Evolutionary conservation across 495 filamentous ascomycete genomes (phyloP), one percentile per base, ranked within the genome.

Genomic region (Penicillium canescens): DNA sequence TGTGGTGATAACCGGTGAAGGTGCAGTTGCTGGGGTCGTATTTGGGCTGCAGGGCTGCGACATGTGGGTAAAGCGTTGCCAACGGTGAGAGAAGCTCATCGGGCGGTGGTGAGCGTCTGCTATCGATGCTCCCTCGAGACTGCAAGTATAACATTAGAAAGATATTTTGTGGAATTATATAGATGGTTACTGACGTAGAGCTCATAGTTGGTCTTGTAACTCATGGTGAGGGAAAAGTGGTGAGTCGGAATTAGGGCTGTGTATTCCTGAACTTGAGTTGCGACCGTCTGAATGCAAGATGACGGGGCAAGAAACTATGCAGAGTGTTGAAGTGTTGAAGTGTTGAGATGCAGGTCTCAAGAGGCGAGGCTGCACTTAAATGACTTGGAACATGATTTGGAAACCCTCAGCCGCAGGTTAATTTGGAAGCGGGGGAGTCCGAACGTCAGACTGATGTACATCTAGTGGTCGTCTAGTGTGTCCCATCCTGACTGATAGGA

Each of bases 161-260:
- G n/a, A 13, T 39, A 36, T 34, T 14, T 40, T 1, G 34, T 16
- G 24, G 39, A 18, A 4, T 28, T 13, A 21, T n/a, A 28, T 33
- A 44, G 24, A 10, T 11, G 1, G 18, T 11, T 26, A 70, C 69
- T 64, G 54, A 72, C 68, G 50, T 74, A 72, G 40, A 71, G 66
- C 46, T 78, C 72, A 53, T 75, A 78, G 65, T 78, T 78, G 55
- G 65, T 71, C 39, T 73, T 75, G 68, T 78, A 78, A 43, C 63
- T 66, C 66, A 70, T 77, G 36, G 42, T 66, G 54, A 21, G 37
- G n/a, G 35, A 28, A 11, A 45, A 43, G 38, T 50, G 6, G 36
- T 23, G 43, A 36, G 40, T 45, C 39, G 41, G 50, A 42, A 35
- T 36, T 20, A 41, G 39, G 47, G 16, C 35, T 35, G 34, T 23